phyloP scores from a whole-genome alignment of 768 basidiomycete species.

The Leccinum imitatum region DNA sequence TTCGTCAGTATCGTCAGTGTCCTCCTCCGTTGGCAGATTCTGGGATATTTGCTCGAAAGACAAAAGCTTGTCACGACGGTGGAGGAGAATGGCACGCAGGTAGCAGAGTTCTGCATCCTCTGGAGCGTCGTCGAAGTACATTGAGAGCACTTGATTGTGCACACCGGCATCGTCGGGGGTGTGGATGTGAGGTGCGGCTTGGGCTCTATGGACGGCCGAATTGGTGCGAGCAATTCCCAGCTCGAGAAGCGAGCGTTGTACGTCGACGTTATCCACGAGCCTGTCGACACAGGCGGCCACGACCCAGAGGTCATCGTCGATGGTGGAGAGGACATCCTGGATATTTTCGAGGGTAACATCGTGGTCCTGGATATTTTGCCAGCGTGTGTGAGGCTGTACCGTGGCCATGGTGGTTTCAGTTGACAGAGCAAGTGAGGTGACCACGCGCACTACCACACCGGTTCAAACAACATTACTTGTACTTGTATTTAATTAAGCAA shows the following conservation, averaged over 20 bases:
- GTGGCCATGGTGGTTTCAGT: constrained; percentile 35
- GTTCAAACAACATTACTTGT: constrained; percentile 3
- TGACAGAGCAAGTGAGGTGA: neutral
- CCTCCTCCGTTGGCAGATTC: constrained; percentile 31
- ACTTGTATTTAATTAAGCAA: constrained; percentile 2
- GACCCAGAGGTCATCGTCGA: constrained; percentile 75
- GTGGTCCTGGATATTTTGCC: constrained; percentile 56
- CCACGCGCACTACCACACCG: neutral
- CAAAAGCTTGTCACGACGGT: constrained; percentile 65
- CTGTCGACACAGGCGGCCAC: constrained; percentile 72
- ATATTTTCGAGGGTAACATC: constrained; percentile 55
- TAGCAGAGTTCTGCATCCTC: constrained; percentile 63
- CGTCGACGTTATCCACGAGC: constrained; percentile 51
- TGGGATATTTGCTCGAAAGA: constrained; percentile 68
- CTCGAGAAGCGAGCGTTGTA: constrained; percentile 59
- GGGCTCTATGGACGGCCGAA: constrained; percentile 46
- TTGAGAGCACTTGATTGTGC: constrained; percentile 34
- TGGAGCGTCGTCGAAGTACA: constrained; percentile 56
- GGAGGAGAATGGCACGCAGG: constrained; percentile 67
- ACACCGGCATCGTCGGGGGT: constrained; percentile 17
- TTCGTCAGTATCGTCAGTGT: constrained; percentile 37
- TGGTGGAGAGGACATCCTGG: constrained; percentile 44
- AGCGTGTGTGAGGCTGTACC: constrained; percentile 44
- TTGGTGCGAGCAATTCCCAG: constrained; percentile 63
- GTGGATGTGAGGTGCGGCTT: constrained; percentile 35